Percentiles rank a stretch among this genome's conserved stretches.
phyloP scores from a whole-genome alignment of 148 eudicot genomes.

The Rhododendron vialii region DNA sequence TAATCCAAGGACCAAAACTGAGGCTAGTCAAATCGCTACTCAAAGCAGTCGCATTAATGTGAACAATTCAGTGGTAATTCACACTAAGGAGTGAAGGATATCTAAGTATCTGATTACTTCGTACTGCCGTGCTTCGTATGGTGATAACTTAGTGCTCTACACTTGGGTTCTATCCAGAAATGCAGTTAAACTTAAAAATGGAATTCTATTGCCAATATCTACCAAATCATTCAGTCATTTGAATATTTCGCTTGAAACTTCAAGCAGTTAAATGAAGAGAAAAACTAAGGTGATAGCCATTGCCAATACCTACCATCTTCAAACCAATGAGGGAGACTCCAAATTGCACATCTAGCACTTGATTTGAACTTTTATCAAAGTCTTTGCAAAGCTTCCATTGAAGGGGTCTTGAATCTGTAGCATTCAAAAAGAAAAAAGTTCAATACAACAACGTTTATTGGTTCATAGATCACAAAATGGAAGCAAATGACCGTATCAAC shows the following conservation, averaged over 20 bases:
- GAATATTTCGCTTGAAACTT: not conserved
- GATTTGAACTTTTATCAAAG: conserved; percentile 44
- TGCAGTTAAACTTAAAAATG: not conserved
- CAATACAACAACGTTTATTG: not conserved
- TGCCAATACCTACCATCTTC: conserved; percentile 16
- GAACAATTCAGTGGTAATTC: not conserved
- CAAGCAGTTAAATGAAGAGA: not conserved
- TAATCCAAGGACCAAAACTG: not conserved
- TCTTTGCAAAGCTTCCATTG: conserved; percentile 77
- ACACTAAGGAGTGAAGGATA: not conserved
- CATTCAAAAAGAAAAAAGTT: not conserved
- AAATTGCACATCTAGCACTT: conserved; percentile 67
- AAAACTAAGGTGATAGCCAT: not conserved
- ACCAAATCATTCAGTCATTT: not conserved
- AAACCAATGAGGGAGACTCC: conserved; percentile 25
- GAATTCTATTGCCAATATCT: not conserved
- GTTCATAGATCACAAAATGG: not conserved
- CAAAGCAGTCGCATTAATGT: not conserved
- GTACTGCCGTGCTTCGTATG: not conserved
- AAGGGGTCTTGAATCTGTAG: conserved; percentile 43
- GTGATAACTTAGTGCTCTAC: not conserved
- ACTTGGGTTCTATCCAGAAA: not conserved
- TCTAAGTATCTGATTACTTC: not conserved
- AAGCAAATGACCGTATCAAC: not conserved
- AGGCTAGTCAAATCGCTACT: not conserved